Percentiles rank a stretch among this genome's conserved stretches.
These are phyloP conservation scores for Solanum sejunctum DNA, from an alignment of 257 asterid species.

Conservation along the genomic window DNA sequence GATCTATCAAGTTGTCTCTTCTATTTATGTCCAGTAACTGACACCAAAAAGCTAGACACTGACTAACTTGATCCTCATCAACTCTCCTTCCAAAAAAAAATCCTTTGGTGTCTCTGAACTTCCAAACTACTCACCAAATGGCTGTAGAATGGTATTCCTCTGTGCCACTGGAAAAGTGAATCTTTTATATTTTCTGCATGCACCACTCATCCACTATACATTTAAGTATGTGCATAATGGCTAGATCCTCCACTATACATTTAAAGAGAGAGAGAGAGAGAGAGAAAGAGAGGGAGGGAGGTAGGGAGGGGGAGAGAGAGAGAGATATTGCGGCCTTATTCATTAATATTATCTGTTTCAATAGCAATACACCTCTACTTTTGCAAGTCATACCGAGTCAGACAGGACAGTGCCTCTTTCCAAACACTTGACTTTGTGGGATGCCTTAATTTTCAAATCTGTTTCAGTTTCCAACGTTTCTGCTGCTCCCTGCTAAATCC, in stretches of 20 bases:
- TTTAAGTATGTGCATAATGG: neutral
- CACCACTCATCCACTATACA: neutral
- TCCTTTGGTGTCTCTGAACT: neutral
- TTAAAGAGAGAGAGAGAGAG: no score
- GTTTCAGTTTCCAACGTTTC: neutral
- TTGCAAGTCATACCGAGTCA: neutral
- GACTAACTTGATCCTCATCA: neutral
- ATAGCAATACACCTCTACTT: neutral
- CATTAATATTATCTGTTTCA: neutral
- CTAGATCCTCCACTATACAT: neutral
- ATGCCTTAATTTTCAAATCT: neutral
- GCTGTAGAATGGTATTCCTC: neutral
- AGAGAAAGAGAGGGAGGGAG: no score
- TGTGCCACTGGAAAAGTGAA: neutral
- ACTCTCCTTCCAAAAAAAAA: neutral
- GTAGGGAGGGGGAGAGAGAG: neutral
- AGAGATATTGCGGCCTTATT: neutral
- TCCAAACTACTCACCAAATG: neutral
- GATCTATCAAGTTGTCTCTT: neutral
- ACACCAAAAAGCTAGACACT: neutral
- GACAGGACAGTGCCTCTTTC: neutral
- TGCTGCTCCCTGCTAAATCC: neutral
- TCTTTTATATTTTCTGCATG: neutral
- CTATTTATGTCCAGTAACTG: neutral
- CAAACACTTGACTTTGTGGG: neutral